A percentile compares a stretch with the other conserved stretches of the same genome.
Evolutionary conservation across 225 moss, liverwort and hornwort species (phyloP).

Genomic region (Sphagnum contortum): DNA sequence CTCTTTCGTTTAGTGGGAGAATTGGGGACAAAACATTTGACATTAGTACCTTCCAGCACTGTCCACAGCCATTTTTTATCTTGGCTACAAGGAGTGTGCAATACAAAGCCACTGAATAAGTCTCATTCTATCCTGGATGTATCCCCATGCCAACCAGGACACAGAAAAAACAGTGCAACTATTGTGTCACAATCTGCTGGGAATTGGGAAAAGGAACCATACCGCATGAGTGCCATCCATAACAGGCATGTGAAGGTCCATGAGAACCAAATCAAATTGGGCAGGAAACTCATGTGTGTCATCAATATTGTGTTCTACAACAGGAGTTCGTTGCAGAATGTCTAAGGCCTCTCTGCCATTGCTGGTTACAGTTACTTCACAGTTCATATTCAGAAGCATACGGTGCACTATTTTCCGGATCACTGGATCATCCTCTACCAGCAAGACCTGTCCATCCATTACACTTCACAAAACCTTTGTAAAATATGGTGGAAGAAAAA

Average conservation of each 20-base stretch:
- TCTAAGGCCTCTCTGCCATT: constrained; percentile 57
- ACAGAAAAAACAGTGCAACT: too few species aligned
- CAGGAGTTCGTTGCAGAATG: constrained; percentile 20
- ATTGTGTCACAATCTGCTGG: too few species aligned
- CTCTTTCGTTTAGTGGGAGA: too few species aligned
- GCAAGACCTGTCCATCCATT: constrained; percentile 24
- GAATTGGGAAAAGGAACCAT: neutral
- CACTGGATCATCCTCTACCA: constrained; percentile 55
- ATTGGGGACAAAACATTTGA: too few species aligned
- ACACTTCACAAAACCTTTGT: too few species aligned
- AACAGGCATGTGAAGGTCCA: constrained; percentile 65
- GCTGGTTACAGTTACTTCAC: constrained; percentile 38
- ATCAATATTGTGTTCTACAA: constrained; percentile 3
- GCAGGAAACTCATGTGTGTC: constrained; percentile 12
- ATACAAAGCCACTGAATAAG: too few species aligned
- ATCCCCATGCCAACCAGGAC: too few species aligned
- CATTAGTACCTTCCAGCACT: too few species aligned
- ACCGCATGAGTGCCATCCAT: constrained; percentile 59
- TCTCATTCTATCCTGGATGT: too few species aligned
- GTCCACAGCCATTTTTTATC: too few species aligned
- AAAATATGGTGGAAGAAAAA: too few species aligned
- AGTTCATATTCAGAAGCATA: constrained; percentile 35
- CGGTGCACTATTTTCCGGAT: constrained; percentile 57
- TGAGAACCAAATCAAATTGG: constrained; percentile 56
- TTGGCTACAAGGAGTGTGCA: too few species aligned